Evolutionary conservation across 2,329 filamentous ascomycete genomes (phyloP).

Genomic region (Epichloe sibirici): DNA sequence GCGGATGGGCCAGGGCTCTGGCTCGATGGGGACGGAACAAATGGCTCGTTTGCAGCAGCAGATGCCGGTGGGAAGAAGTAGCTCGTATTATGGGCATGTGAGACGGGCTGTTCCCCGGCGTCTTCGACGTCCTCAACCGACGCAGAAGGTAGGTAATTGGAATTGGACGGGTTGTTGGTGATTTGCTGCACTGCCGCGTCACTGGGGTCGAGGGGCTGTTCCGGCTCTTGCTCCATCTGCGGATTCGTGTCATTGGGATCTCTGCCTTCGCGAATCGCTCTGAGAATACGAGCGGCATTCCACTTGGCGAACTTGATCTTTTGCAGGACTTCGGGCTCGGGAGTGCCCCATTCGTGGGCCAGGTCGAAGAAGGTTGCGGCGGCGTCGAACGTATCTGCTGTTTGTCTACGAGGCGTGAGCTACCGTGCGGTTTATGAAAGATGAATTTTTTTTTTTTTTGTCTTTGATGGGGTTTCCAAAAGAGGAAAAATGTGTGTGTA

Average conservation of each 20-base stretch:
- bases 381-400: constrained; percentile 85
- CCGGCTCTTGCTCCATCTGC: constrained; percentile 30
- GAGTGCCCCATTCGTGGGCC: constrained; percentile 66
- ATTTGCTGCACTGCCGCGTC: constrained; percentile 51
- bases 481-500: constrained; percentile 19
- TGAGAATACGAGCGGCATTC: constrained; percentile 82
- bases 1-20: constrained; percentile 13
- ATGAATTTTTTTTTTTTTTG: no score
- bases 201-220: constrained; percentile 43
- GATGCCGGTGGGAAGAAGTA: constrained; percentile 22
- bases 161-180: constrained; percentile 18
- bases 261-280: constrained; percentile 78
- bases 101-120: constrained; percentile 21
- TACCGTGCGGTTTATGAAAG: background rate
- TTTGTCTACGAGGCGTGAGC: constrained; percentile 47
- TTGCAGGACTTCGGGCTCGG: constrained; percentile 62
- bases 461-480: background rate
- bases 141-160: constrained; percentile 22
- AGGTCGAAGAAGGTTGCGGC: constrained; percentile 87
- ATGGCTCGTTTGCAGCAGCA: constrained; percentile 13
- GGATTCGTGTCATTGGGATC: constrained; percentile 92
- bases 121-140: constrained; percentile 44
- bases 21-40: constrained; percentile 23
- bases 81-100: constrained; percentile 10
- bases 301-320: constrained; percentile 97